A percentile compares a stretch with the other conserved stretches of the same genome.
These are phyloP conservation scores for Aeminium ludgeri DNA, from an alignment of 495 filamentous ascomycete genomes.

Conservation along the genomic window DNA sequence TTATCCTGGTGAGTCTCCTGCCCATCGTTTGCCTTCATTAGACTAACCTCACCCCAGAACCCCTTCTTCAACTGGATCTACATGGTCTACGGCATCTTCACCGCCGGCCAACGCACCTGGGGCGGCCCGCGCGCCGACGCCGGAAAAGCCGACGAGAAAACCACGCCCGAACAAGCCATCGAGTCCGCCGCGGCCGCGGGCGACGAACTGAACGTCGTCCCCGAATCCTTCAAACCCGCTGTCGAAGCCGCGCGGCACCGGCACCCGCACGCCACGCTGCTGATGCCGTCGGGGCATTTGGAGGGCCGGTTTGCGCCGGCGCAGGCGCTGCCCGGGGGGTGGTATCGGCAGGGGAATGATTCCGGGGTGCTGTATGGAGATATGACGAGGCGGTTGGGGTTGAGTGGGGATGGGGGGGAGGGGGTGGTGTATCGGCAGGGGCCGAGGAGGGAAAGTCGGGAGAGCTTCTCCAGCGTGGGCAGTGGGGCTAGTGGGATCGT, in stretches of 20 bases:
- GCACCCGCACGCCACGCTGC: constrained; percentile 25
- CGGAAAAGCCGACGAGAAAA: constrained; percentile 59
- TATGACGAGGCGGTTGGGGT: constrained; percentile 21
- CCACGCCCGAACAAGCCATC: constrained; percentile 68
- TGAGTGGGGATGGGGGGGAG: neutral
- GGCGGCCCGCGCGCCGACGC: constrained; percentile 90
- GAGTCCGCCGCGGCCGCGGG: constrained; percentile 62
- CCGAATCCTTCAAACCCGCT: constrained; percentile 71
- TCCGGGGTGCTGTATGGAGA: constrained; percentile 26
- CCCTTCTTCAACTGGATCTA: constrained; percentile 98
- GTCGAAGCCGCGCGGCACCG: constrained; percentile 29
- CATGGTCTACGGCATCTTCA: constrained; percentile 80
- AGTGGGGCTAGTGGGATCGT: constrained; percentile 49
- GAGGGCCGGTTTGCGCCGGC: constrained; percentile 55
- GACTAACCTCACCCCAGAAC: too few species aligned
- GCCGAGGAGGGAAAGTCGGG: constrained; percentile 35
- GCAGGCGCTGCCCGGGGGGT: constrained; percentile 41
- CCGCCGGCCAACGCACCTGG: constrained; percentile 90
- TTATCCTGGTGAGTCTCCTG: constrained; percentile 33
- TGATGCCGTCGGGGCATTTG: constrained; percentile 56
- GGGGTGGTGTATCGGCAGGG: constrained; percentile 10
- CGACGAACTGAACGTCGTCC: constrained; percentile 83
- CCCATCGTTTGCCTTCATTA: neutral
- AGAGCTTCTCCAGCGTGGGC: constrained; percentile 46
- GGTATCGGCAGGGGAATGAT: constrained; percentile 46